phyloP scores from a whole-genome alignment of 805 yeast genomes.

The Saccharomycopsis capsularis region DNA sequence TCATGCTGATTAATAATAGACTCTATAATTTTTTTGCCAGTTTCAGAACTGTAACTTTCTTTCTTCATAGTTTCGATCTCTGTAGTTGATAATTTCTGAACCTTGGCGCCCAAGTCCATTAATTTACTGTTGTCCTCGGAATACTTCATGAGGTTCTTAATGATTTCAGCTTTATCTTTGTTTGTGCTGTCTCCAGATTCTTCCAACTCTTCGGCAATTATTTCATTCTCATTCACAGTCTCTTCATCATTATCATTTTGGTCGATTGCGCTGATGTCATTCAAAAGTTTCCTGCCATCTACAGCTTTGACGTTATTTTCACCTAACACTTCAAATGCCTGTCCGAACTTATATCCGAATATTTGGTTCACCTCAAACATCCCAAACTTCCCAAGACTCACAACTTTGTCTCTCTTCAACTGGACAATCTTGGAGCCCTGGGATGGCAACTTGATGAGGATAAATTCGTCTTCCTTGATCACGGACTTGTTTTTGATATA shows the following conservation, averaged over 20 bases:
- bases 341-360: slow-evolving; percentile 80
- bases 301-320: slow-evolving; percentile 47
- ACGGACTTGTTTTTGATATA: slow-evolving; percentile 26
- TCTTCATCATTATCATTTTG: slow-evolving; percentile 27
- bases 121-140: slow-evolving; percentile 55
- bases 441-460: slow-evolving; percentile 72
- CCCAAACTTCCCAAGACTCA: slow-evolving; percentile 89
- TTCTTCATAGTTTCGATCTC: slow-evolving; percentile 81
- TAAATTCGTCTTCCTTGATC: slow-evolving; percentile 46
- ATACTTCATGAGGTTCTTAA: slow-evolving; percentile 33
- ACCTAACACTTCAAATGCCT: slow-evolving; percentile 75
- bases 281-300: slow-evolving; percentile 31
- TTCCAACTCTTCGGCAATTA: slow-evolving; percentile 29
- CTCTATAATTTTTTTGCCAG: slow-evolving; percentile 74
- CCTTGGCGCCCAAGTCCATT: slow-evolving; percentile 57
- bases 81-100: slow-evolving; percentile 67
- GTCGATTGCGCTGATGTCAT: slow-evolving; percentile 29
- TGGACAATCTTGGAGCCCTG: slow-evolving; percentile 69
- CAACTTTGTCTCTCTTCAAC: slow-evolving; percentile 49
- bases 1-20: slow-evolving; percentile 77
- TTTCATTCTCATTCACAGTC: slow-evolving; percentile 32
- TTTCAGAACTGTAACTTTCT: slow-evolving; percentile 49
- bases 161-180: slow-evolving; percentile 28
- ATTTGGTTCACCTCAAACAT: slow-evolving; percentile 67
- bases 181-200: slow-evolving; percentile 28